Percentiles rank a stretch among this genome's conserved stretches.
These are phyloP conservation scores for Sideroxylon spinosum DNA, from an alignment of 179 eudicot genomes.

Conservation along the genomic window DNA sequence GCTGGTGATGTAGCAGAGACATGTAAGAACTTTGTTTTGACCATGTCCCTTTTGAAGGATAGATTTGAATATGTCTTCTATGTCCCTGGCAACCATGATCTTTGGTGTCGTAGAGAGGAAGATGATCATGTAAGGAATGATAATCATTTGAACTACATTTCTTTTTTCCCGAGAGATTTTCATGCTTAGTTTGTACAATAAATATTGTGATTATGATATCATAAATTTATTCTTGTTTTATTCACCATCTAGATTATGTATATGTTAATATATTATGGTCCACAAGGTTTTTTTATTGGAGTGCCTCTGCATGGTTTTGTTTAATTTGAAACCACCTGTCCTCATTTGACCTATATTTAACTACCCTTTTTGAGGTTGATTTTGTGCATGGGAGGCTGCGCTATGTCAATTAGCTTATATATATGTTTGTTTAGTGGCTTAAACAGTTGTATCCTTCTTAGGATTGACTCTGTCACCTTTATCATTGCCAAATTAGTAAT, in stretches of 20 bases:
- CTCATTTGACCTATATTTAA: neutral
- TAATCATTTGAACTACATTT: constrained; percentile 31
- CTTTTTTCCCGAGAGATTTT: neutral
- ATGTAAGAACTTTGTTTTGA: constrained; percentile 36
- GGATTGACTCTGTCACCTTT: neutral
- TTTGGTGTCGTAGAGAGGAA: constrained; percentile 59
- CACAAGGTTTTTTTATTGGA: neutral
- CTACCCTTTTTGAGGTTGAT: neutral
- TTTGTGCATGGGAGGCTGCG: neutral
- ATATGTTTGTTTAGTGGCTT: neutral
- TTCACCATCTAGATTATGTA: neutral
- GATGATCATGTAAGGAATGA: constrained; percentile 40
- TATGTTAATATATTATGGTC: neutral
- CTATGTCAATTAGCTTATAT: neutral
- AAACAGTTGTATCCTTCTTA: neutral
- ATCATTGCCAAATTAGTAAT: neutral
- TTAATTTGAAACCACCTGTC: neutral
- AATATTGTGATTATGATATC: neutral
- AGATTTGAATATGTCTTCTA: constrained; percentile 54
- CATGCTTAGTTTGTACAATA: constrained; percentile 3
- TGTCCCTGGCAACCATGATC: constrained; percentile 79
- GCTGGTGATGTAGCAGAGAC: constrained; percentile 80
- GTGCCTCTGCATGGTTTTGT: neutral
- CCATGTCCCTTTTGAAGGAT: constrained; percentile 55
- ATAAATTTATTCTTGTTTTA: neutral